Base-by-base conservation (phyloP, 2,329 filamentous ascomycete species). In the Epichloe elymi region DNA sequence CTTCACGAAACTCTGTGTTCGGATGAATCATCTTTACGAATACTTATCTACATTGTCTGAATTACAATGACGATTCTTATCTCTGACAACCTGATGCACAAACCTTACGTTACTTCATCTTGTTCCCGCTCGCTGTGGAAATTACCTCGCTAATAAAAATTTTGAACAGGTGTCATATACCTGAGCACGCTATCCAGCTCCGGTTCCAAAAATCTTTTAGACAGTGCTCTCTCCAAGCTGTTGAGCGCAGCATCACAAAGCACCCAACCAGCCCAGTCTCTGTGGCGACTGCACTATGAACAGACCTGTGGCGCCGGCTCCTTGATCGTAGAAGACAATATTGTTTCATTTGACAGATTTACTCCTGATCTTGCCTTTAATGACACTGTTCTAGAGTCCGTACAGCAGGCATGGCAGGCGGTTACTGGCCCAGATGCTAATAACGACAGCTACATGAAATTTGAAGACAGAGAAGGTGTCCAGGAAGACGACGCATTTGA, bases 31-130 rank as follows among this genome's bases (percentile, higher is more conserved):
- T 46, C 48, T 53, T 68, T 74, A 75, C 70, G 78, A 94, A 93
- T 88, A 90, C 90, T 97, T 97, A 97, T 96, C 91, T 96, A 97
- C 91, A 96, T 97, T 97, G 89, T 86, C 91, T 90, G 91, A 95
- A 85, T 72, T 73, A 68, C 77, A 78, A 72, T 95, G 90, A 94
- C 82, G 89, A 93, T 78, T 49, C 78, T 75, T 75, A 75, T 79
- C 81, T 89, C 85, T 91, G 83, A 91, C 83, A 88, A 83, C 73
- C 88, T 95, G 88, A 94, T 80, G 71, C 73, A 71, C 69, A 33
- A 62, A 55, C 50, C 49, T 55, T 39, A 45, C 40, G 33, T 46
- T 56, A 48, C 30, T 51, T 39, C 46, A 46, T 47, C 30, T 50
- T 45, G 23, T 51, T 48, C 26, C 17, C 33, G 50, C 19, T 45